Base-by-base conservation (phyloP, 805 yeast genomes). In the Spathaspora passalidarum region DNA sequence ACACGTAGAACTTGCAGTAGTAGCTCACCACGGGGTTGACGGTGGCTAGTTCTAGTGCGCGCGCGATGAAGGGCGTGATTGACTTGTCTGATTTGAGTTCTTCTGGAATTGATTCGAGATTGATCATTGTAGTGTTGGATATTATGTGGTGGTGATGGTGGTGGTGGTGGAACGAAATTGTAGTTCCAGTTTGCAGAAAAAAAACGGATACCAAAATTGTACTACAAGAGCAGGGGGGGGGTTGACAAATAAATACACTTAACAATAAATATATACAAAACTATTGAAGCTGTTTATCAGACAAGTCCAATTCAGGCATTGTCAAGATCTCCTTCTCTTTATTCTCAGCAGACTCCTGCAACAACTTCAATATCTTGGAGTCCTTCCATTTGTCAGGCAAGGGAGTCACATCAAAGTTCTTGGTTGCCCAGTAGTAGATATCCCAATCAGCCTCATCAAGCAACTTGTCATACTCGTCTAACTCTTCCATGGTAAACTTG, bases 361-460 rank as follows among this genome's bases (percentile, higher is more conserved):
- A 70, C 67, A 75, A 61, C 45, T 62, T 61, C 70, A 92, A 73
- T 34, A 92, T 71, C 55, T 76, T 69, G 10, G 87, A 80, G 48
- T 84, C 60, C 60, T 82, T 75, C 96, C 96, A 94, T 60, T 79
- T 79, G 35, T 86, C 89, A 13, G 98, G 97, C 52, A 92, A 73
- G 11, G 96, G 96, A 40, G 91, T 87, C 16, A 87, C 81, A 29
- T 80, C 82, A 57, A 69, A 87, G 63, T 91, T 88, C 53, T 79
- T 80, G 2, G 97, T 89, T 20, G 96, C 96, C 99, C 99, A 92
- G 70, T 94, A 94, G 66, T 88, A 94, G 49, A 94, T 91, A 65
- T 94, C 99, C 99, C 99, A 94, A 66, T 94, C 99, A n/a, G 92
- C 80, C 66, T 92, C 96, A 64, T 94, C 96, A 60, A 94, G 75